phyloP scores from a whole-genome alignment of 83 land plant species.

The Larix sibirica region DNA sequence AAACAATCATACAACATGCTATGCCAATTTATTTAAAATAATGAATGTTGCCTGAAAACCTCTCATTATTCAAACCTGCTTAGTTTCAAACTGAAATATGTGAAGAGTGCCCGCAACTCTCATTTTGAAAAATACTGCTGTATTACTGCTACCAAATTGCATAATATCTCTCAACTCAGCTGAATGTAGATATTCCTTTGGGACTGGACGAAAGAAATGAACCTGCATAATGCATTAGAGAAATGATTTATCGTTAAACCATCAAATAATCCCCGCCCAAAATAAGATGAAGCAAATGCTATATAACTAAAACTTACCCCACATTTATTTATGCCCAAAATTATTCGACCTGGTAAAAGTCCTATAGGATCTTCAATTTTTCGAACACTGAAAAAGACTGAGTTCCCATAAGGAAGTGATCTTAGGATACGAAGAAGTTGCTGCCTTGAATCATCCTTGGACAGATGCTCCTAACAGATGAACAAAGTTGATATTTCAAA shows the following conservation, averaged over 20 bases:
- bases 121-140: constrained; percentile 98
- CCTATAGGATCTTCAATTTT: constrained; percentile 98
- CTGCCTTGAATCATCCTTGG: constrained; percentile 97
- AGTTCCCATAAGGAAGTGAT: constrained; percentile 94
- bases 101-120: constrained; percentile 97
- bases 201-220: constrained; percentile 98
- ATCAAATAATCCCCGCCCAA: neutral
- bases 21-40: neutral
- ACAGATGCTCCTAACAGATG: constrained; percentile 66
- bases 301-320: constrained; percentile 60
- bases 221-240: constrained; percentile 46
- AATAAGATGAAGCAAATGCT: neutral
- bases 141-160: constrained; percentile 99
- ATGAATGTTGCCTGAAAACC: neutral
- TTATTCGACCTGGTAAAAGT: constrained; percentile 83
- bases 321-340: constrained; percentile 92
- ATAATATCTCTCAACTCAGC: constrained; percentile 97
- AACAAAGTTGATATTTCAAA: neutral
- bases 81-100: constrained; percentile 98
- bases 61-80: constrained; percentile 62
- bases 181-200: constrained; percentile 96
- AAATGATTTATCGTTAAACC: neutral
- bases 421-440: constrained; percentile 87
- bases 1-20: neutral
- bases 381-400: constrained; percentile 90